Evolutionary conservation across 371 early-diverging fungal genomes (phyloP).

Genomic region (Mortierella polycephala): DNA sequence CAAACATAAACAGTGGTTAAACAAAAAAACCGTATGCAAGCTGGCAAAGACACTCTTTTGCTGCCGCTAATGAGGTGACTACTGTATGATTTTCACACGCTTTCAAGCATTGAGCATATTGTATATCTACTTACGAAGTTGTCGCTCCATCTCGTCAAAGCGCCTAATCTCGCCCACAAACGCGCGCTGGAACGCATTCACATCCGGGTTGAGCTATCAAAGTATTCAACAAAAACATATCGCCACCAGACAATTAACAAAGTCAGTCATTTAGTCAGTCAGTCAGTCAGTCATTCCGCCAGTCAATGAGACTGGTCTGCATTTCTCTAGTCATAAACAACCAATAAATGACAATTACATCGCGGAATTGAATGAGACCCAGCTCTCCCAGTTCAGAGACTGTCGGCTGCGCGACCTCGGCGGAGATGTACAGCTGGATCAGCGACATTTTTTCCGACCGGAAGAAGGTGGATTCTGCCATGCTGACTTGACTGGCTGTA

Average conservation of each 20-base stretch:
- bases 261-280: too few species aligned
- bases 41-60: background rate
- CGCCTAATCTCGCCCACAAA: conserved; percentile 93
- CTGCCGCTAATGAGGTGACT: background rate
- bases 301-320: too few species aligned
- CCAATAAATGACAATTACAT: conserved; percentile 64
- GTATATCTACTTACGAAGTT: conserved; percentile 75
- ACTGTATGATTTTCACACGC: background rate
- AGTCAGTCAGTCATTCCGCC: too few species aligned
- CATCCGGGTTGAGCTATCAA: conserved; percentile 86
- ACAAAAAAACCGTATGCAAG: background rate
- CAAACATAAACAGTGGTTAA: too few species aligned
- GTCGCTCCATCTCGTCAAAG: conserved; percentile 94
- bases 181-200: conserved; percentile 97
- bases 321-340: too few species aligned
- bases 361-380: conserved; percentile 94
- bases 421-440: conserved; percentile 95
- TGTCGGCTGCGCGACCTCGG: conserved; percentile 93
- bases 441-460: conserved; percentile 98
- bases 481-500: conserved; percentile 17
- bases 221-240: background rate
- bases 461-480: conserved; percentile 79
- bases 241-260: too few species aligned
- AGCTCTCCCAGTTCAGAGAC: conserved; percentile 96
- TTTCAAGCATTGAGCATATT: too few species aligned